These are phyloP conservation scores for Camelina sativa DNA, from an alignment of 345 rosid species.

Conservation along the genomic window DNA sequence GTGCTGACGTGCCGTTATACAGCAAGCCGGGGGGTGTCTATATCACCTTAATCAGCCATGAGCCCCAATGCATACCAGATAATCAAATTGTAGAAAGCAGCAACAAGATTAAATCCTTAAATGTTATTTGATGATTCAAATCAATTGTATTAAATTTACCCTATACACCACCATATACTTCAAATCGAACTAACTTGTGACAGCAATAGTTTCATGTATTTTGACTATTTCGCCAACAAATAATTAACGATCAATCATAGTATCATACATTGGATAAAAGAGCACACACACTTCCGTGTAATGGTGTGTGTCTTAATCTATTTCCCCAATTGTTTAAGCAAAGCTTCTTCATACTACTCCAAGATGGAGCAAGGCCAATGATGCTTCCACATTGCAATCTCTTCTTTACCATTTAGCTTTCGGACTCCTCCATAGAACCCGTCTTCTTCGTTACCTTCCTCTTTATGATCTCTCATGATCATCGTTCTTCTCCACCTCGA, in stretches of 20 bases:
- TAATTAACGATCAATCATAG: slow-evolving; percentile 3
- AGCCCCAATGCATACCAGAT: slow-evolving; percentile 32
- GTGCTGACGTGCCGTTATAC: slow-evolving; percentile 31
- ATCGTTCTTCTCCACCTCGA: slow-evolving; percentile 75
- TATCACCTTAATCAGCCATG: slow-evolving; percentile 15
- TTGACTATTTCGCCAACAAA: slow-evolving; percentile 7
- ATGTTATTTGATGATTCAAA: not conserved
- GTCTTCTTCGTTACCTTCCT: slow-evolving; percentile 85
- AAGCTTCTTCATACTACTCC: slow-evolving; percentile 48
- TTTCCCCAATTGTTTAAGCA: not conserved
- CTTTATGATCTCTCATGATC: slow-evolving; percentile 70
- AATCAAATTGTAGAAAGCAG: slow-evolving; percentile 46
- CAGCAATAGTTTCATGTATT: not conserved
- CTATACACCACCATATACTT: not conserved
- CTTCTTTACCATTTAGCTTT: slow-evolving; percentile 60
- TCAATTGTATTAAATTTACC: not conserved
- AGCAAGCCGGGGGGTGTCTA: too few relatives aligned
- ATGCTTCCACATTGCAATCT: slow-evolving; percentile 72
- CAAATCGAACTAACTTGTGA: not conserved
- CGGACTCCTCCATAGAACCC: slow-evolving; percentile 94
- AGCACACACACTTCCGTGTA: not conserved
- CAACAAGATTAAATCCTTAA: slow-evolving; percentile 20
- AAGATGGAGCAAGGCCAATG: slow-evolving; percentile 71
- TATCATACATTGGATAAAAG: slow-evolving; percentile 4
- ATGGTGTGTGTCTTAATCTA: not conserved